Conservation (phyloP, 176 grass and related monocot genomes). For the Juncus effusus region DNA sequence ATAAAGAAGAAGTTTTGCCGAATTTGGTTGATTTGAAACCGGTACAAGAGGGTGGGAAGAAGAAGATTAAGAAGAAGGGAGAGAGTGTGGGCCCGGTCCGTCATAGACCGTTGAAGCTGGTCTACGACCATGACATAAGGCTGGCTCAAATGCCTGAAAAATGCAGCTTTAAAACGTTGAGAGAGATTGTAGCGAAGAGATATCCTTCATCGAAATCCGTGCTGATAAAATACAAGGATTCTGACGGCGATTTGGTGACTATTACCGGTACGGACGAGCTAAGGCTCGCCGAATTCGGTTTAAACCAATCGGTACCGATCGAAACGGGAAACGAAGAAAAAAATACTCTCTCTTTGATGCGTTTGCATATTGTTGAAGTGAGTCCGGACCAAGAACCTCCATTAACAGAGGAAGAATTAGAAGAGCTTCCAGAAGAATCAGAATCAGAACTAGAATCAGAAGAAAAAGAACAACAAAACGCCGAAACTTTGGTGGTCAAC, state of each 20-base stretch:
- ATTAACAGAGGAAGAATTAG: slow-evolving; percentile 44
- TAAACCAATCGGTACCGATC: slow-evolving; percentile 21
- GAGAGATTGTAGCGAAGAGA: slow-evolving; percentile 59
- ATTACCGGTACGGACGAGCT: slow-evolving; percentile 69
- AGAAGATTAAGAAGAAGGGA: slow-evolving; percentile 22
- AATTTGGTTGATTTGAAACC: slow-evolving; percentile 11
- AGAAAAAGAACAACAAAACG: slow-evolving; percentile 26
- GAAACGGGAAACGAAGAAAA: slow-evolving; percentile 30
- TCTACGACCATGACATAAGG: slow-evolving; percentile 93
- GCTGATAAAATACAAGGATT: slow-evolving; percentile 91
- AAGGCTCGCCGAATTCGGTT: slow-evolving; percentile 59
- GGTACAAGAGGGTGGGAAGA: not conserved
- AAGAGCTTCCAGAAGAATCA: slow-evolving; percentile 43
- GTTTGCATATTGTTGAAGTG: slow-evolving; percentile 82
- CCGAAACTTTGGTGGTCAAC: slow-evolving; percentile 24
- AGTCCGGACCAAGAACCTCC: slow-evolving; percentile 70
- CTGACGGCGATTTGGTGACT: slow-evolving; percentile 84
- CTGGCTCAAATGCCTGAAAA: slow-evolving; percentile 70
- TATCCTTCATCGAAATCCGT: slow-evolving; percentile 90
- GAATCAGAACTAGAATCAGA: slow-evolving; percentile 39
- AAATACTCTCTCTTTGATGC: slow-evolving; percentile 47
- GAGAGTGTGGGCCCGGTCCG: not conserved
- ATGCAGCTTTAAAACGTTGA: slow-evolving; percentile 52
- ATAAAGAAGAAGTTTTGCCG: slow-evolving; percentile 10
- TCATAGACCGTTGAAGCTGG: slow-evolving; percentile 84